Base-by-base conservation (phyloP, 2,329 filamentous ascomycete genomes). In the Anisogramma anomala region DNA sequence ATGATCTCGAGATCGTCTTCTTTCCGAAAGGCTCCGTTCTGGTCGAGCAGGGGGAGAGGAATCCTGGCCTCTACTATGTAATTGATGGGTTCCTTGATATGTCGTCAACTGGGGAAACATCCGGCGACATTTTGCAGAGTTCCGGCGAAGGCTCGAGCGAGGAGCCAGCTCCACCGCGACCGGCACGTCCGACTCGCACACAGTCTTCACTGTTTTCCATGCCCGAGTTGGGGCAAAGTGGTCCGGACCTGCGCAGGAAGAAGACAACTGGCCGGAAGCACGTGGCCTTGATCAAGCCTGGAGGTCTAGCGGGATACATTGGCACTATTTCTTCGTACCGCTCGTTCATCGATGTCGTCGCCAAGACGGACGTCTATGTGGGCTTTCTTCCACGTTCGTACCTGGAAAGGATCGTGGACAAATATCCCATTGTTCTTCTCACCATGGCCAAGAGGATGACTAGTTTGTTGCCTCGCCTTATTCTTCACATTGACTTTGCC, bases 291-390 rank as follows among this genome's bases (percentile, higher is more conserved):
- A 88, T 95, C 49, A 98, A 95, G 56, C 91, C 91, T 3, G 91
- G 91, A 36, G 88, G 88, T 0, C 72, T 98, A 26, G 89, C 91
- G 39, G 93, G 91, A 0, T 98, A 98, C 53, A 78, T 96, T 23
- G 88, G 91, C 4, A 91, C 87, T 0, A 81, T 98, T 14, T 94
- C 91, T 2, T 94, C 88, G 0, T 94, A 95, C 57, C 72, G 91
- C 19, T 98, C 91, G 0, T 95, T 96, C 56, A 91, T 94, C 15
- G 89, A 96, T 55, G 88, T 98, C 2, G 83, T 89, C 27, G 93
- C 91, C 3, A 96, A 96, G 63, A 98, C 93, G 0, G 91, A 98
- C 61, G 91, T 96, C 2, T 96, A 95, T 54, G 91, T 98, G 11
- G 91, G 91, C 1, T 98, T 98, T 50, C 66, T 98, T 10, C 91